Evolutionary conservation across 1,284 basidiomycete genomes (phyloP).

Genomic region (Rhodotorula mucilaginosa): DNA sequence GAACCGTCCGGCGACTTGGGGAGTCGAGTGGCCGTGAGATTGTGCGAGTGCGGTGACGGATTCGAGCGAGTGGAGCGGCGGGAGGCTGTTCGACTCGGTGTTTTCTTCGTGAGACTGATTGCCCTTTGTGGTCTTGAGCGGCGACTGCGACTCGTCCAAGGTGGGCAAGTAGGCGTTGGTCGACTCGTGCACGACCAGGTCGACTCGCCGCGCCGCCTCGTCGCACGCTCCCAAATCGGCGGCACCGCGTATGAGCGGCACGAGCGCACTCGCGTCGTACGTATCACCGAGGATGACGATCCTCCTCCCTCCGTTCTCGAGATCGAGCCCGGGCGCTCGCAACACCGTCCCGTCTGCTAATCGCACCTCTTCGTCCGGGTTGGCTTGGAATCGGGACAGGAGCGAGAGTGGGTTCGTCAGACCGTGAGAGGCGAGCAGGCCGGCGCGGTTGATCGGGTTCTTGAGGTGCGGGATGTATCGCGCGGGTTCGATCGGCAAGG

Average conservation of each 20-base stretch:
- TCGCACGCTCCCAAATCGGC: constrained; percentile 23
- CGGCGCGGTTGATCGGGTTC: constrained; percentile 22
- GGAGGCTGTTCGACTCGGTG: not conserved
- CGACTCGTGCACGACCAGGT: constrained; percentile 75
- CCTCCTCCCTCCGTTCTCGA: constrained; percentile 59
- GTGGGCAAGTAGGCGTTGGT: constrained; percentile 76
- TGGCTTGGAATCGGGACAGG: constrained; percentile 63
- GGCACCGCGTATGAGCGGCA: not conserved
- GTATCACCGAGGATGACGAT: constrained; percentile 77
- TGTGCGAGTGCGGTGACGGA: constrained; percentile 61
- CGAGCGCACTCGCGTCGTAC: constrained; percentile 52
- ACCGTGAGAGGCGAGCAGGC: constrained; percentile 51
- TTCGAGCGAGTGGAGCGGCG: constrained; percentile 44
- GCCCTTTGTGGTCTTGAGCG: constrained; percentile 44
- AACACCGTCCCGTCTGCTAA: constrained; percentile 76
- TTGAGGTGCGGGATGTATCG: constrained; percentile 37
- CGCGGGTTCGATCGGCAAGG: constrained; percentile 49
- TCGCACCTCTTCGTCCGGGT: constrained; percentile 58
- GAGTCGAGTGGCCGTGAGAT: constrained; percentile 75
- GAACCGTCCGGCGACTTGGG: constrained; percentile 73
- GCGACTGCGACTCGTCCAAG: constrained; percentile 46
- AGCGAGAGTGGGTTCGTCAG: constrained; percentile 69
- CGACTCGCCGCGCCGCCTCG: constrained; percentile 59
- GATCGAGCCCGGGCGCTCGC: constrained; percentile 58
- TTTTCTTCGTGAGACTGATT: no score